Evolutionary conservation across 371 early-diverging fungal species (phyloP).

Genomic region (Mortierella sp.): DNA sequence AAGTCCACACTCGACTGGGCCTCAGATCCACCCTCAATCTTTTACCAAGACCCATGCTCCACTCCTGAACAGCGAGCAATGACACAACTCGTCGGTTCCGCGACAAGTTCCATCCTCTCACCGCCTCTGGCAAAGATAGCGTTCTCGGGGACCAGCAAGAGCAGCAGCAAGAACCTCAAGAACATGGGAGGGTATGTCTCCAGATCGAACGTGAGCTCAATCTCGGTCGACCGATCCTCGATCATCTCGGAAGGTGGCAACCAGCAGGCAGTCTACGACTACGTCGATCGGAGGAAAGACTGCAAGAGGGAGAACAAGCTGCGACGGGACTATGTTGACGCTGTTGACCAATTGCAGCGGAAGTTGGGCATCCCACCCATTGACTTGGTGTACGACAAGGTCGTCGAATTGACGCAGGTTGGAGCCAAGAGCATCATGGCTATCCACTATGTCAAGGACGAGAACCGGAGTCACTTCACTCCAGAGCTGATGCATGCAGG

Average conservation of each 20-base stretch:
- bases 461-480: constrained; percentile 24
- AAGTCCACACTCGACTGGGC: constrained; percentile 54
- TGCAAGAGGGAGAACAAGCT: constrained; percentile 43
- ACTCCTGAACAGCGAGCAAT: constrained; percentile 11
- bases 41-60: not conserved
- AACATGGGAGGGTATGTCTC: not conserved
- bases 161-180: constrained; percentile 15
- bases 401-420: constrained; percentile 42
- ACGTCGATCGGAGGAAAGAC: constrained; percentile 34
- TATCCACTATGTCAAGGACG: constrained; percentile 36
- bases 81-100: not conserved
- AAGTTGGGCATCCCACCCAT: constrained; percentile 42
- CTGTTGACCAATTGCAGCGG: constrained; percentile 34
- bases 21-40: constrained; percentile 14
- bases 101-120: constrained; percentile 6
- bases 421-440: constrained; percentile 48
- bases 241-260: constrained; percentile 11
- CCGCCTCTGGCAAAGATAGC: constrained; percentile 25
- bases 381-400: constrained; percentile 40
- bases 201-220: constrained; percentile 16
- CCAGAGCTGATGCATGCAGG: constrained; percentile 42
- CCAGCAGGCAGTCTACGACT: constrained; percentile 25
- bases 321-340: constrained; percentile 44
- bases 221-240: constrained; percentile 31
- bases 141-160: constrained; percentile 27